Evolutionary conservation across 1,139 yeast species (phyloP).

Genomic region (Suhomyces kunorum): DNA sequence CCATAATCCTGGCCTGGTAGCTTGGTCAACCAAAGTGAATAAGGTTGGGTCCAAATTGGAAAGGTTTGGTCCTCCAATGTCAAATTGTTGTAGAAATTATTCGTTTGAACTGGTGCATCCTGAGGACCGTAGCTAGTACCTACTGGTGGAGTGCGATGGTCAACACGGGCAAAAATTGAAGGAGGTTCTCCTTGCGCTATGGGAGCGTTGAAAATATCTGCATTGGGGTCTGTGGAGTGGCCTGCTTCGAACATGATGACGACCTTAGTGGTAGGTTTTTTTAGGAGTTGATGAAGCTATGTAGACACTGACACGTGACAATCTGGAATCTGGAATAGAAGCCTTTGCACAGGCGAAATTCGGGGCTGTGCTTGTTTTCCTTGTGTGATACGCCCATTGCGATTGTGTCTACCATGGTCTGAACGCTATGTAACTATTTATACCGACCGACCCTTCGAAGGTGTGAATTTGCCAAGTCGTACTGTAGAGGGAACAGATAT

Average conservation of each 20-base stretch:
- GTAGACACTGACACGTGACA: too few species aligned
- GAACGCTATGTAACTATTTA: too few species aligned
- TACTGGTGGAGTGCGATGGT: constrained; percentile 34
- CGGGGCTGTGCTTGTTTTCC: too few species aligned
- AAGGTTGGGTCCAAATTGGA: constrained; percentile 52
- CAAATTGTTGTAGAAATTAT: constrained; percentile 46
- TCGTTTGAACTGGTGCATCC: constrained; percentile 44
- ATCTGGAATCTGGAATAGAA: too few species aligned
- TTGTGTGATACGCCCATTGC: too few species aligned
- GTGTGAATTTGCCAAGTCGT: not conserved
- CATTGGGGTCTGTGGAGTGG: too few species aligned
- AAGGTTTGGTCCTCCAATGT: constrained; percentile 47
- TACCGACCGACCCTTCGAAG: not conserved
- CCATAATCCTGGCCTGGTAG: constrained; percentile 44
- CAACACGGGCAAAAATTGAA: constrained; percentile 21
- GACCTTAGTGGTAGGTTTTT: too few species aligned
- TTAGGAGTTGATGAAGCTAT: too few species aligned
- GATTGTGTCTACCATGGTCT: too few species aligned
- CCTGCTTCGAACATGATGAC: too few species aligned
- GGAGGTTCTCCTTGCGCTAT: constrained; percentile 34
- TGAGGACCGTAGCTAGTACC: constrained; percentile 28
- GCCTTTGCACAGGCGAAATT: too few species aligned
- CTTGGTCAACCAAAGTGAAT: constrained; percentile 46
- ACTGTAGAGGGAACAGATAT: not conserved
- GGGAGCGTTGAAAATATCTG: constrained; percentile 25